phyloP scores from a whole-genome alignment of 1,139 yeast genomes.

The Suhomyces chickasaworum region DNA sequence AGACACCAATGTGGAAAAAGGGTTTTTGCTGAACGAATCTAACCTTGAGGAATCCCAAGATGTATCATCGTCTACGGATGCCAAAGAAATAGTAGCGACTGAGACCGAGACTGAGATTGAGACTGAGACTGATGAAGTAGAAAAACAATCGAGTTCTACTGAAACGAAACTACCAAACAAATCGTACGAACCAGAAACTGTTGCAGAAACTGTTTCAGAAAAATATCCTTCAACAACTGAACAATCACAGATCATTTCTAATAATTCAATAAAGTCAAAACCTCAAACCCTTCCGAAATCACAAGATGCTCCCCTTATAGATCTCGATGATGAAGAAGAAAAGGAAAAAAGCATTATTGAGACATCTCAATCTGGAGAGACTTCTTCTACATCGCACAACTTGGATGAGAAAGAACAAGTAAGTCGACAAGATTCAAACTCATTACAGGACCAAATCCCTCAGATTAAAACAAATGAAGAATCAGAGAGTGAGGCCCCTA shows the following conservation, averaged over 20 bases:
- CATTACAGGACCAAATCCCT: not conserved
- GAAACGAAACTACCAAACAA: not conserved
- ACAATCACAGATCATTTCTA: too few relatives aligned
- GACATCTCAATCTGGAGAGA: too few relatives aligned
- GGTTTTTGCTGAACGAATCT: not conserved
- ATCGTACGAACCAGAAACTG: not conserved
- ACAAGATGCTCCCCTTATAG: not conserved
- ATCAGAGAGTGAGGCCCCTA: not conserved
- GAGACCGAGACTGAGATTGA: not conserved
- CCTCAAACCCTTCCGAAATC: not conserved
- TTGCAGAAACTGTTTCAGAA: not conserved
- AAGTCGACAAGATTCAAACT: not conserved
- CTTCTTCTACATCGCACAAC: too few relatives aligned
- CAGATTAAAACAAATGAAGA: not conserved
- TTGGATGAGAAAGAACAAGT: not conserved
- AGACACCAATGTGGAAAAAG: not conserved
- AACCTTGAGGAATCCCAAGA: not conserved
- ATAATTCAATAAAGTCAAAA: too few relatives aligned
- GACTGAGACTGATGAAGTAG: not conserved
- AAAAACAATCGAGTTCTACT: not conserved
- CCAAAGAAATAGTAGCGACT: not conserved
- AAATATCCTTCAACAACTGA: too few relatives aligned
- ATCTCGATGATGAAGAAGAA: not conserved
- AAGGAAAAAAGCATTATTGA: not conserved
- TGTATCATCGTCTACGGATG: not conserved